These are phyloP conservation scores for Prunus fruticosa DNA, from an alignment of 306 rosid species.

Conservation along the genomic window DNA sequence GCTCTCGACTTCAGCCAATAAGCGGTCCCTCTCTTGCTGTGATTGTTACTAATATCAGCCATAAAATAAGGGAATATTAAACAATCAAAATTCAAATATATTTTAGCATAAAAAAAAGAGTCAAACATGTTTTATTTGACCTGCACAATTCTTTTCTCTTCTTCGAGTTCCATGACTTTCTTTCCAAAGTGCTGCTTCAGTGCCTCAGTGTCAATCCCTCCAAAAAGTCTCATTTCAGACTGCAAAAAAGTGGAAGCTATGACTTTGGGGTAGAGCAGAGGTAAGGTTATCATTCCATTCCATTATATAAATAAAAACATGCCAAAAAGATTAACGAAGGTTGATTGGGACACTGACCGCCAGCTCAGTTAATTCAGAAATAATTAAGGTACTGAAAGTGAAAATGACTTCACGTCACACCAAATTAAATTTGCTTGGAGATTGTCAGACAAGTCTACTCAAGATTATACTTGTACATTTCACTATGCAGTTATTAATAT, in stretches of 20 bases:
- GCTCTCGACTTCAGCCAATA: slow-evolving; percentile 67
- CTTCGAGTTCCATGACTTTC: slow-evolving; percentile 73
- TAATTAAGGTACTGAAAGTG: no score
- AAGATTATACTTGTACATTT: no score
- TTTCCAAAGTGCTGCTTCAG: slow-evolving; percentile 67
- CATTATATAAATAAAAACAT: slow-evolving; percentile 12
- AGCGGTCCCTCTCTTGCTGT: slow-evolving; percentile 71
- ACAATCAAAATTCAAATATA: slow-evolving; percentile 10
- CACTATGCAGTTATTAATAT: no score
- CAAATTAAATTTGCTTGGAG: no score
- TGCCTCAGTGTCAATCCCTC: slow-evolving; percentile 51
- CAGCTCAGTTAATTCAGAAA: not conserved
- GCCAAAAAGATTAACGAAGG: slow-evolving; percentile 4
- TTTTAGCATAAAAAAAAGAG: no score
- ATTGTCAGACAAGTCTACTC: no score
- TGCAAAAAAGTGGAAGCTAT: slow-evolving; percentile 26
- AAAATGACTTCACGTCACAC: no score
- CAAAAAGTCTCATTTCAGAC: slow-evolving; percentile 74
- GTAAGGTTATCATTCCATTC: slow-evolving; percentile 17
- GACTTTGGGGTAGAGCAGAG: slow-evolving; percentile 6
- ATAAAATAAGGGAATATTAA: slow-evolving; percentile 13
- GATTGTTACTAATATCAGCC: slow-evolving; percentile 32
- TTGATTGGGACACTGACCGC: not conserved
- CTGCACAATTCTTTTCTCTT: slow-evolving; percentile 76
- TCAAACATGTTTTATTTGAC: slow-evolving; percentile 29